Percentiles rank a stretch among this genome's conserved stretches.
Conservation (phyloP, 1,139 yeast species). For the Geotrichum cucujoidarum region DNA sequence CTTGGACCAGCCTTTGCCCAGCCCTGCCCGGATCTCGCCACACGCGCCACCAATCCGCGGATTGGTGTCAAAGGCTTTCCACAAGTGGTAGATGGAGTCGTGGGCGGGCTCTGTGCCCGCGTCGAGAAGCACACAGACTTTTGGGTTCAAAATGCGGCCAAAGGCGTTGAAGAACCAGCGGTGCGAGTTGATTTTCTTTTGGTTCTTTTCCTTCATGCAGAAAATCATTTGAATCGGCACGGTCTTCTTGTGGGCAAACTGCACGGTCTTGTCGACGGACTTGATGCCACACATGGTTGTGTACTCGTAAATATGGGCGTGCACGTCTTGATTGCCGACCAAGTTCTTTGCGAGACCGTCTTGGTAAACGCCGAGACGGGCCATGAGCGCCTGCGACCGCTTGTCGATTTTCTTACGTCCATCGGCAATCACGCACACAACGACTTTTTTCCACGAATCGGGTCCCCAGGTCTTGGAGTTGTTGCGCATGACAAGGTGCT, state of each 20-base stretch:
- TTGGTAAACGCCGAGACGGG: constrained; percentile 72
- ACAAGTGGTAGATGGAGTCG: constrained; percentile 67
- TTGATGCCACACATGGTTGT: constrained; percentile 75
- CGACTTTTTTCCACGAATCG: constrained; percentile 76
- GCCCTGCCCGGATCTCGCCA: constrained; percentile 71
- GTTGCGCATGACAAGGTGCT: constrained; percentile 41
- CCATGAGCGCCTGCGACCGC: constrained; percentile 57
- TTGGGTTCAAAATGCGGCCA: constrained; percentile 64
- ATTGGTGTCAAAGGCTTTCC: constrained; percentile 66
- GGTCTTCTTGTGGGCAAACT: constrained; percentile 37
- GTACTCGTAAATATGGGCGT: constrained; percentile 73
- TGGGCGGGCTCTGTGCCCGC: constrained; percentile 76
- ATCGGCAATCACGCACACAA: constrained; percentile 67
- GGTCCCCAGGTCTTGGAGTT: constrained; percentile 56
- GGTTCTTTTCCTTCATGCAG: constrained; percentile 71
- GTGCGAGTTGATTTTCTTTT: constrained; percentile 74
- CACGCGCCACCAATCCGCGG: constrained; percentile 79
- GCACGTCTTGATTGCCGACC: constrained; percentile 64
- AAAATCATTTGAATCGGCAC: constrained; percentile 67
- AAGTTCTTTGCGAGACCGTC: constrained; percentile 78
- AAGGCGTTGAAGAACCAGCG: constrained; percentile 84
- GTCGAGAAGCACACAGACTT: constrained; percentile 65
- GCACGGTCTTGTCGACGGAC: constrained; percentile 52
- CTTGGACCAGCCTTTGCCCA: constrained; percentile 53
- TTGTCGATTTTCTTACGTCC: constrained; percentile 68